These are phyloP conservation scores for Rickenella mellea DNA, from an alignment of 768 basidiomycete species.

Conservation along the genomic window DNA sequence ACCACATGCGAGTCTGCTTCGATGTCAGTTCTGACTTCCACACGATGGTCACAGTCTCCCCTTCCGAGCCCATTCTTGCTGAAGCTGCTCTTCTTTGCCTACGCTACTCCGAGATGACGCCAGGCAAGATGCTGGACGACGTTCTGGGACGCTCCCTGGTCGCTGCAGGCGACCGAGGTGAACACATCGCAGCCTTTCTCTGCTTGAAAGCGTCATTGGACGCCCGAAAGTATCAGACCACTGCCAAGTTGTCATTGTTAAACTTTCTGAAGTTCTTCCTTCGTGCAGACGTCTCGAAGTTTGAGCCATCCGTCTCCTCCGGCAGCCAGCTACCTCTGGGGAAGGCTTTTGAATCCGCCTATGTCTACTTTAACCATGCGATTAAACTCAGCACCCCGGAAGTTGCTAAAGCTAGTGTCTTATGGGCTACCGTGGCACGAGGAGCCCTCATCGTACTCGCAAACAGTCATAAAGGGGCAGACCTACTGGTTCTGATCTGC, in stretches of 20 bases:
- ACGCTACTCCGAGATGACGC: slow-evolving; percentile 4
- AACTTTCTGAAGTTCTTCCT: too few species aligned
- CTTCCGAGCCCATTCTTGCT: slow-evolving; percentile 20
- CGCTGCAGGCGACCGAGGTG: slow-evolving; percentile 15
- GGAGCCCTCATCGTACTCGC: slow-evolving; percentile 21
- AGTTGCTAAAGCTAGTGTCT: slow-evolving; percentile 11
- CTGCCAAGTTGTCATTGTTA: too few species aligned
- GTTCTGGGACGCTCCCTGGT: slow-evolving; percentile 8
- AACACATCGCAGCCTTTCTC: slow-evolving; percentile 11
- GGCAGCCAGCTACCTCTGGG: slow-evolving; percentile 2
- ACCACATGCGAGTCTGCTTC: slow-evolving; percentile 21
- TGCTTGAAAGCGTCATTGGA: slow-evolving; percentile 15
- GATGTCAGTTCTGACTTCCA: slow-evolving; percentile 12
- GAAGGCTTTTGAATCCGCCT: slow-evolving; percentile 10
- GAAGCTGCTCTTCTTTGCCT: slow-evolving; percentile 16
- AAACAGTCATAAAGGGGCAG: slow-evolving; percentile 12
- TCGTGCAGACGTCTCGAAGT: too few species aligned
- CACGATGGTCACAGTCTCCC: slow-evolving; percentile 12
- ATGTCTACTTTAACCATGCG: slow-evolving; percentile 23
- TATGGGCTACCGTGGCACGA: slow-evolving; percentile 13
- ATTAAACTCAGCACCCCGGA: slow-evolving; percentile 15
- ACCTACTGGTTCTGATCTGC: slow-evolving; percentile 18
- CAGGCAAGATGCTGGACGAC: neutral
- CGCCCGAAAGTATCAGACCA: too few species aligned
- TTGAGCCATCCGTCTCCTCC: too few species aligned